A percentile compares a stretch with the other conserved stretches of the same genome.
phyloP scores from a whole-genome alignment of 257 asterid genomes.

The Salvia splendens region DNA sequence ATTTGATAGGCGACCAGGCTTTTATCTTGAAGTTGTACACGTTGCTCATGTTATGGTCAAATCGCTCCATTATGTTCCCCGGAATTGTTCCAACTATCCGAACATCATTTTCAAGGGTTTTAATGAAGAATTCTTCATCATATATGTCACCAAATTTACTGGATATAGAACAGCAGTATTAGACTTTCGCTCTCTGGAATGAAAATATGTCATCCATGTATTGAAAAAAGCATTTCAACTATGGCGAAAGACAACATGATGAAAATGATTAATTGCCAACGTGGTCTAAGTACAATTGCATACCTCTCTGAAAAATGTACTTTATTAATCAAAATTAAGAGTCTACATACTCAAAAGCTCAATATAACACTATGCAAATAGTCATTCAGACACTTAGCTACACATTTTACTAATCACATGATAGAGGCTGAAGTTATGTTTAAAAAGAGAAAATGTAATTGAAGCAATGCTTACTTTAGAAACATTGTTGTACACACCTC shows the following conservation, averaged over 20 bases:
- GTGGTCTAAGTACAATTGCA: neutral
- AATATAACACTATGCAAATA: conserved; percentile 1
- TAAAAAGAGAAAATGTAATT: neutral
- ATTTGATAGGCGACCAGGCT: conserved; percentile 86
- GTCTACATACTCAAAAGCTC: conserved; percentile 9
- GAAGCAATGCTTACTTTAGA: neutral
- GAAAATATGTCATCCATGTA: conserved; percentile 15
- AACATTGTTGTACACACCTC: no score
- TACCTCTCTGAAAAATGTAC: neutral
- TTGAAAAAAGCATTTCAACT: conserved; percentile 19
- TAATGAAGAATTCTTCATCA: conserved; percentile 81
- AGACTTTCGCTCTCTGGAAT: conserved; percentile 29
- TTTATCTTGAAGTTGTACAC: conserved; percentile 90
- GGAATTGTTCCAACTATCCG: conserved; percentile 71
- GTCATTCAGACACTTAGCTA: conserved; percentile 21
- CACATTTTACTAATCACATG: neutral
- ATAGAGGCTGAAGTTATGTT: neutral
- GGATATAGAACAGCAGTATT: conserved; percentile 41
- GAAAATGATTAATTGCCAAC: conserved; percentile 15
- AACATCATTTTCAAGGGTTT: conserved; percentile 76
- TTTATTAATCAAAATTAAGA: neutral
- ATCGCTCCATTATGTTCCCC: conserved; percentile 81
- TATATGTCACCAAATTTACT: conserved; percentile 92
- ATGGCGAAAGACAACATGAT: conserved; percentile 2
- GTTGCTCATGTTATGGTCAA: conserved; percentile 81